These are phyloP conservation scores for Monilinia laxa DNA, from an alignment of 2,329 filamentous ascomycete species.

Conservation along the genomic window DNA sequence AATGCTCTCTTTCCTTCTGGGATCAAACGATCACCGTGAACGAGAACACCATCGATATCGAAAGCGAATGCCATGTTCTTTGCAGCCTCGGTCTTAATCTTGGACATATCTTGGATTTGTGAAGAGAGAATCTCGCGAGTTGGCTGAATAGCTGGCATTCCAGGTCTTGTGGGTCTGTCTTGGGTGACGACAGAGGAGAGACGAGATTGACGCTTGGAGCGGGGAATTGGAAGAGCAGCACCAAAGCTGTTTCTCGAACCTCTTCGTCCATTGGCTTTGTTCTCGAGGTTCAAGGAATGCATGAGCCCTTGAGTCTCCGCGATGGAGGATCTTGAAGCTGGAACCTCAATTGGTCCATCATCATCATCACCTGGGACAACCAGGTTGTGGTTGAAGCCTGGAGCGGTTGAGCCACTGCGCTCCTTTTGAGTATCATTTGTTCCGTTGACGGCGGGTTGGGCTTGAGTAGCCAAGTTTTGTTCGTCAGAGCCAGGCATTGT, in stretches of 20 bases:
- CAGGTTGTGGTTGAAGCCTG: conserved; percentile 22
- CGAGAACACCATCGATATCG: conserved; percentile 73
- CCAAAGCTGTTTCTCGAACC: conserved; percentile 76
- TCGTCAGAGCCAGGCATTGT: conserved; percentile 63
- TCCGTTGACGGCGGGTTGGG: conserved; percentile 28
- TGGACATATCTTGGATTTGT: conserved; percentile 66
- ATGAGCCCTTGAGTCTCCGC: conserved; percentile 68
- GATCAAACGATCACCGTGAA: conserved; percentile 70
- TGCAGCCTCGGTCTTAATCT: conserved; percentile 56
- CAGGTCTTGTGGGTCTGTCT: conserved; percentile 50
- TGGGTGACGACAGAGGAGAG: conserved; percentile 60
- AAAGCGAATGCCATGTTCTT: conserved; percentile 71
- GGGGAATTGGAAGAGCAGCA: conserved; percentile 68
- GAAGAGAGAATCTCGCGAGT: conserved; percentile 67
- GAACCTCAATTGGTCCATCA: conserved; percentile 60
- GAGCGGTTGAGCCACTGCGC: conserved; percentile 29
- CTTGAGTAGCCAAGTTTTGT: conserved; percentile 50
- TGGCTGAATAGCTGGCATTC: conserved; percentile 58
- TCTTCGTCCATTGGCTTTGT: conserved; percentile 54
- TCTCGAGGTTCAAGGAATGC: conserved; percentile 70
- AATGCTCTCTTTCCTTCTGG: conserved; percentile 65
- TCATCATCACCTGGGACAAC: conserved; percentile 16
- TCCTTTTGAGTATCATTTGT: conserved; percentile 30
- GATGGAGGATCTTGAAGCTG: conserved; percentile 65
- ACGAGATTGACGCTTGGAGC: conserved; percentile 66